These are phyloP conservation scores for Encephalitozoon romaleae DNA, from an alignment of 371 early-diverging fungal genomes.

Conservation along the genomic window DNA sequence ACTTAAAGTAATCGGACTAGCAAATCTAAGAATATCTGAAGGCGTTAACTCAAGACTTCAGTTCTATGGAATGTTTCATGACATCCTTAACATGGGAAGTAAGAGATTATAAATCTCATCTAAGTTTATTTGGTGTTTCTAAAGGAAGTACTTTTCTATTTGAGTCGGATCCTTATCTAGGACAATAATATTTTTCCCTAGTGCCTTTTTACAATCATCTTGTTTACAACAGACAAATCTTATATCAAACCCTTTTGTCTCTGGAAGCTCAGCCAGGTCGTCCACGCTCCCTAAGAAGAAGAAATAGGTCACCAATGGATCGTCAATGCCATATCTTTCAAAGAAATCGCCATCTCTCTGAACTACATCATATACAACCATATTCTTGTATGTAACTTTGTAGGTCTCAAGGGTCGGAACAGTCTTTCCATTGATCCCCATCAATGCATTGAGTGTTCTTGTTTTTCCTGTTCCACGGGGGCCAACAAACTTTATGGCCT, in stretches of 20 bases:
- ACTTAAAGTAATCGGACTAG: conserved; percentile 37
- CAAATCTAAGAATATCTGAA: conserved; percentile 41
- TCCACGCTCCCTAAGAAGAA: conserved; percentile 13
- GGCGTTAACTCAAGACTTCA: conserved; percentile 46
- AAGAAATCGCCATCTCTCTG: not conserved
- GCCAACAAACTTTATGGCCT: conserved; percentile 11
- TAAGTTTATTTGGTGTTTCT: not conserved
- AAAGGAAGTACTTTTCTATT: not conserved
- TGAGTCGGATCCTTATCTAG: not conserved
- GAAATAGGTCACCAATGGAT: not conserved
- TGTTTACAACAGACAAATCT: not conserved
- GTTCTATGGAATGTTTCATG: conserved; percentile 53
- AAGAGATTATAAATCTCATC: not conserved
- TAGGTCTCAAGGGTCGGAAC: conserved; percentile 25
- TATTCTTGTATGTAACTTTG: not conserved
- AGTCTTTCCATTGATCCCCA: not conserved
- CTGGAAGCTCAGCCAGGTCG: not conserved
- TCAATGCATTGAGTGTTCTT: conserved; percentile 1
- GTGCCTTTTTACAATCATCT: not conserved
- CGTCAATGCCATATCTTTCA: not conserved
- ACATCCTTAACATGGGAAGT: conserved; percentile 30
- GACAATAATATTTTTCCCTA: not conserved
- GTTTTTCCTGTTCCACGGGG: conserved; percentile 23
- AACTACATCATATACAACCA: not conserved
- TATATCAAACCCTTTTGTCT: not conserved